phyloP scores from a whole-genome alignment of 208 protist genomes.

The Leptomonas pyrrhocoris region DNA sequence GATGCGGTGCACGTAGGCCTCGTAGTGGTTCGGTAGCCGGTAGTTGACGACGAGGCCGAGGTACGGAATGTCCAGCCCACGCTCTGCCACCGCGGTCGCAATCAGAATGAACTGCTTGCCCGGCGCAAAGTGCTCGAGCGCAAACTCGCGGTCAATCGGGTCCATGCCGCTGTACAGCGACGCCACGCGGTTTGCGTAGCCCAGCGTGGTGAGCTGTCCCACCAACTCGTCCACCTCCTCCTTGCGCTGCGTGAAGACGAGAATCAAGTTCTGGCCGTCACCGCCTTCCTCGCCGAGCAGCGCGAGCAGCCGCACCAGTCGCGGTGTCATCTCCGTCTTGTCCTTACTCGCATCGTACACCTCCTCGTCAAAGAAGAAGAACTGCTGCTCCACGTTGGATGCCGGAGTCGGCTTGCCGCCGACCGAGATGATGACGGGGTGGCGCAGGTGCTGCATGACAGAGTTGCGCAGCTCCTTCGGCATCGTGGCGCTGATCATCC shows the following conservation, averaged over 20 bases:
- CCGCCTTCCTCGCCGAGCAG: slow-evolving; percentile 84
- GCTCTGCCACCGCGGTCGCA: slow-evolving; percentile 85
- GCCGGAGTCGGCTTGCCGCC: slow-evolving; percentile 83
- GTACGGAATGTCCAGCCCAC: slow-evolving; percentile 98
- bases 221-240: slow-evolving; percentile 91
- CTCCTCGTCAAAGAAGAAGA: slow-evolving; percentile 90
- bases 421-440: slow-evolving; percentile 89
- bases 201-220: slow-evolving; percentile 65
- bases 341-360: slow-evolving; percentile 70
- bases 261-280: slow-evolving; percentile 70
- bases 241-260: slow-evolving; percentile 93
- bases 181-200: slow-evolving; percentile 83
- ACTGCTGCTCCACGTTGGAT: slow-evolving; percentile 90
- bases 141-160: slow-evolving; percentile 88
- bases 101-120: slow-evolving; percentile 91
- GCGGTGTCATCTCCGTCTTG: slow-evolving; percentile 55
- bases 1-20: slow-evolving; percentile 98
- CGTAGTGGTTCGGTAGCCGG: slow-evolving; percentile 98
- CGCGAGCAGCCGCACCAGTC: slow-evolving; percentile 86
- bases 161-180: slow-evolving; percentile 93
- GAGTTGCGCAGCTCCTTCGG: slow-evolving; percentile 83
- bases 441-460: slow-evolving; percentile 65
- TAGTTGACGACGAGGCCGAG: slow-evolving; percentile 99
- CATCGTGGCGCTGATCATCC: slow-evolving; percentile 94
- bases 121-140: slow-evolving; percentile 85